These are phyloP conservation scores for Marasmius oreades DNA, from an alignment of 1,284 basidiomycete genomes.

Conservation along the genomic window DNA sequence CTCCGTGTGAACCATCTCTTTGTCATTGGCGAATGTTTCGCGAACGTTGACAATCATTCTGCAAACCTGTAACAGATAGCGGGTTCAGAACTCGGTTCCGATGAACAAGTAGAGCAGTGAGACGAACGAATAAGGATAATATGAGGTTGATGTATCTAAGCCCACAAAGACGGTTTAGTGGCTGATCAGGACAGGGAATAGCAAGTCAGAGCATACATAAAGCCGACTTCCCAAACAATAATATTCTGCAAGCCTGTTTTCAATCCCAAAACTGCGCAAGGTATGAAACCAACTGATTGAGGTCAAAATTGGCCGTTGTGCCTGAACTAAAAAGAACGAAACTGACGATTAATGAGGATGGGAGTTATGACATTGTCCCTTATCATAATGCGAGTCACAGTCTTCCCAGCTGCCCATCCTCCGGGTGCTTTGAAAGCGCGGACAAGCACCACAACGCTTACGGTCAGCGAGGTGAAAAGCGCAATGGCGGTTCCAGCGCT, in stretches of 20 bases:
- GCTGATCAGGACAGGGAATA: neutral
- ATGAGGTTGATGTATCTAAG: neutral
- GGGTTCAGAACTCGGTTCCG: neutral
- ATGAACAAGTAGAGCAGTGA: neutral
- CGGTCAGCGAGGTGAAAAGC: neutral
- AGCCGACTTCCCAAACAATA: neutral
- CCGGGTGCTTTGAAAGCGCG: neutral
- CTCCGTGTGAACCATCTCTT: too few species aligned
- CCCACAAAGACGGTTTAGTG: neutral
- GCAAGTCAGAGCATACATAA: neutral
- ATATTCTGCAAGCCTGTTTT: neutral
- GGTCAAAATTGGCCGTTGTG: neutral
- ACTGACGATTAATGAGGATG: neutral
- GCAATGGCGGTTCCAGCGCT: neutral
- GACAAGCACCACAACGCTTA: neutral
- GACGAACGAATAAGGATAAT: neutral
- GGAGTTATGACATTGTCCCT: neutral
- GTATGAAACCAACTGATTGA: neutral
- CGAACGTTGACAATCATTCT: slow-evolving; percentile 1
- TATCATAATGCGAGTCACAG: neutral
- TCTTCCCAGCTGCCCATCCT: neutral
- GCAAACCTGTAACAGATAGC: neutral
- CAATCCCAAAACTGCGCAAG: neutral
- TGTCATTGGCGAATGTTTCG: neutral
- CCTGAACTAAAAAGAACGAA: neutral